These are phyloP conservation scores for Delonix regia DNA, from an alignment of 306 rosid genomes.

Conservation along the genomic window DNA sequence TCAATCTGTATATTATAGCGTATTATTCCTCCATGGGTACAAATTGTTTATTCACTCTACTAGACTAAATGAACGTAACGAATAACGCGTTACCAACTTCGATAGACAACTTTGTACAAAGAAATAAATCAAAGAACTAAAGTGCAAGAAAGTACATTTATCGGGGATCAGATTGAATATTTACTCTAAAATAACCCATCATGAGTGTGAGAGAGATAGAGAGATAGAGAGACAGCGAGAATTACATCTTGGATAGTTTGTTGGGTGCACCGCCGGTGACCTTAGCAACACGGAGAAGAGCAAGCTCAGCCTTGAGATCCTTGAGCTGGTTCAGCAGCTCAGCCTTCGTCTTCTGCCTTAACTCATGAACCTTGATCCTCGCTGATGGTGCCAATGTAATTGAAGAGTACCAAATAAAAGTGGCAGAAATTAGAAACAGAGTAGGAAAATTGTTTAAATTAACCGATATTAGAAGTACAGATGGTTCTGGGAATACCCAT, in stretches of 20 bases:
- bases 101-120: too few species aligned
- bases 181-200: neutral
- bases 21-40: neutral
- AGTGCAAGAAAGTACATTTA: neutral
- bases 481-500: neutral
- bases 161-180: neutral
- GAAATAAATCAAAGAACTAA: neutral
- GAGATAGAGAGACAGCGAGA: too few species aligned
- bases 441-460: neutral
- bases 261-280: constrained; percentile 98
- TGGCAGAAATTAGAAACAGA: neutral
- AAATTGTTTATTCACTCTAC: neutral
- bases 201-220: neutral
- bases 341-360: constrained; percentile 78
- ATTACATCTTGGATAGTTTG: constrained; percentile 95
- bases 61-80: too few species aligned
- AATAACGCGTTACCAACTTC: too few species aligned
- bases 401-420: neutral
- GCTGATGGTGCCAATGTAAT: constrained; percentile 45
- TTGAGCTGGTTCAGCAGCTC: constrained; percentile 82
- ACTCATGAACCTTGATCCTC: constrained; percentile 93
- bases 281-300: constrained; percentile 95
- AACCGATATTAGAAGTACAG: neutral
- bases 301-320: constrained; percentile 95
- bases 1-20: neutral